Percentiles rank a stretch among this genome's conserved stretches.
phyloP scores from a whole-genome alignment of 768 basidiomycete species.

The Krasilnikovozyma curviuscula region DNA sequence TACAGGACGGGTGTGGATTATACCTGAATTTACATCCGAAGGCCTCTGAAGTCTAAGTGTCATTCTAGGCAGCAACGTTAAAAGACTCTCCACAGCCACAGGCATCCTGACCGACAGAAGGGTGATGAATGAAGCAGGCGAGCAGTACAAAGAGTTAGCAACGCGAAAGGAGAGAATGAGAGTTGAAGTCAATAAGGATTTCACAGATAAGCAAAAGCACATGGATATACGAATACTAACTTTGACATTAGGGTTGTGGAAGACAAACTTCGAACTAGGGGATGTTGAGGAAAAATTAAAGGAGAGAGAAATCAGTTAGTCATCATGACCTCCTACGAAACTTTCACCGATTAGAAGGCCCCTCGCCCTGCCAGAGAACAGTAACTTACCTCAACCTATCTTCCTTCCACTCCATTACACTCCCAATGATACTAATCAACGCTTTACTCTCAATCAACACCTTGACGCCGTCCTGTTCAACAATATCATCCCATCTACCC shows the following conservation, averaged over 20 bases:
- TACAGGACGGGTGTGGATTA: too few relatives aligned
- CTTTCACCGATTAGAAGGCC: too few relatives aligned
- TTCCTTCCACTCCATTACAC: slow-evolving; percentile 98
- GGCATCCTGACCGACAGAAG: slow-evolving; percentile 9
- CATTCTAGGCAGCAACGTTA: slow-evolving; percentile 3
- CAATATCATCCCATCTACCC: slow-evolving; percentile 84
- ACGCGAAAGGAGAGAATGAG: neutral
- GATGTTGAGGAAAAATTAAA: neutral
- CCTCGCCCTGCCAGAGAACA: slow-evolving; percentile 4
- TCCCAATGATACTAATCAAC: slow-evolving; percentile 91
- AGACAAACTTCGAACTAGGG: slow-evolving; percentile 16
- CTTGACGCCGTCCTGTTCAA: slow-evolving; percentile 81
- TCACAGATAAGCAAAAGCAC: too few relatives aligned
- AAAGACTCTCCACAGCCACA: slow-evolving; percentile 12
- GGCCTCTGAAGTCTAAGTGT: neutral
- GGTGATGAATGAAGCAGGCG: too few relatives aligned
- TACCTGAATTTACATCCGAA: too few relatives aligned
- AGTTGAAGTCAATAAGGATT: neutral
- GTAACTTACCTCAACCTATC: slow-evolving; percentile 57
- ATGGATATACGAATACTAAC: too few relatives aligned
- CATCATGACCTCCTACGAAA: too few relatives aligned
- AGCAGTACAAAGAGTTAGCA: neutral
- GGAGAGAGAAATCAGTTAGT: neutral
- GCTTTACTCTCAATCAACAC: slow-evolving; percentile 95
- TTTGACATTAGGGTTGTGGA: slow-evolving; percentile 14